Evolutionary conservation across 1,284 basidiomycete species (phyloP).

Genomic region (Ustilago lituana): DNA sequence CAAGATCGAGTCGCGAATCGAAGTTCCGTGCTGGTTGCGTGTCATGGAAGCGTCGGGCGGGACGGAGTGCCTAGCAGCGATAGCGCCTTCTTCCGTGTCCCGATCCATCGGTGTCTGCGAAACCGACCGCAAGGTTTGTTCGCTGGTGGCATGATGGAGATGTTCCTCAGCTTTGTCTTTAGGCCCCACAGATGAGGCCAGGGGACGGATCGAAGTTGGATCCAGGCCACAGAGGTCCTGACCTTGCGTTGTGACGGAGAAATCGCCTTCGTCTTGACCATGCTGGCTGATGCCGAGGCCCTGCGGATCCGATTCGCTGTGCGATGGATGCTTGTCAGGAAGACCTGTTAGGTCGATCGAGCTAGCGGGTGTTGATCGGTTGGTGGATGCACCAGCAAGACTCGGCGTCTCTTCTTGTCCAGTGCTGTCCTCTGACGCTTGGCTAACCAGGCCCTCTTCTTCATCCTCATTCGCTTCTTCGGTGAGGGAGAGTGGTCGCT

Average conservation of each 20-base stretch:
- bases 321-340: constrained; percentile 15
- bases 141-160: constrained; percentile 54
- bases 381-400: constrained; percentile 46
- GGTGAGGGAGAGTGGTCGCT: constrained; percentile 26
- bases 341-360: constrained; percentile 44
- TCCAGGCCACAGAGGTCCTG: constrained; percentile 21
- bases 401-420: constrained; percentile 55
- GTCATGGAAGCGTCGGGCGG: neutral
- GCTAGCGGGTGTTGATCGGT: constrained; percentile 53
- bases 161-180: constrained; percentile 20
- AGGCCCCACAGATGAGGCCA: constrained; percentile 4
- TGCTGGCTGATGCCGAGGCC: constrained; percentile 39
- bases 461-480: constrained; percentile 43
- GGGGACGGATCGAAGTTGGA: constrained; percentile 13
- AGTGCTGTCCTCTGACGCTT: constrained; percentile 41
- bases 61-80: constrained; percentile 3
- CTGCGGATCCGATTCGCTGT: neutral
- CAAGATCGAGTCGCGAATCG: constrained; percentile 26
- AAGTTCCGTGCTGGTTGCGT: constrained; percentile 7
- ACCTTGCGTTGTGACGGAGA: neutral
- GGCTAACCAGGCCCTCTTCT: constrained; percentile 27
- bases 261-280: neutral
- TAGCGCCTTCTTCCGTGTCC: neutral
- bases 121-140: constrained; percentile 54
- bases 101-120: constrained; percentile 14